These are phyloP conservation scores for Aspergillus baeticus DNA, from an alignment of 495 filamentous ascomycete species.

Conservation along the genomic window DNA sequence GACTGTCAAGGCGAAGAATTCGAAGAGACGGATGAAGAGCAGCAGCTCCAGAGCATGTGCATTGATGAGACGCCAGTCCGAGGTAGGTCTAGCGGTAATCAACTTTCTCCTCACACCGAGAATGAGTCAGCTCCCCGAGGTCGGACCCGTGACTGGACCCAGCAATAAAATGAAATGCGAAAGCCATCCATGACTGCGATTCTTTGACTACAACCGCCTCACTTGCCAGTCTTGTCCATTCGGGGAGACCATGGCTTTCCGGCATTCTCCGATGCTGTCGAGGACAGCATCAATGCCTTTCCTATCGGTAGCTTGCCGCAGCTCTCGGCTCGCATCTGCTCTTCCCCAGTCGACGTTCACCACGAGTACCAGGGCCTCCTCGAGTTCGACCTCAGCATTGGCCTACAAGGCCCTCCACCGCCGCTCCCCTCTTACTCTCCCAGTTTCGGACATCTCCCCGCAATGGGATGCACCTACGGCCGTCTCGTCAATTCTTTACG, in stretches of 20 bases:
- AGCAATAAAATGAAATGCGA: conserved; percentile 29
- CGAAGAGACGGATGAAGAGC: conserved; percentile 25
- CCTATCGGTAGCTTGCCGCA: conserved; percentile 31
- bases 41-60: neutral
- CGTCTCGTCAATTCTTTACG: conserved; percentile 97
- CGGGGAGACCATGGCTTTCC: conserved; percentile 47
- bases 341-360: conserved; percentile 31
- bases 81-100: conserved; percentile 10
- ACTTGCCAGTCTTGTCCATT: conserved; percentile 13
- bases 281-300: conserved; percentile 35
- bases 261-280: conserved; percentile 44
- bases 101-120: conserved; percentile 1
- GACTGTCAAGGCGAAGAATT: too few relatives aligned
- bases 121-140: conserved; percentile 42
- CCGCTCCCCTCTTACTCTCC: conserved; percentile 77
- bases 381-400: conserved; percentile 81
- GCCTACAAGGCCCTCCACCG: conserved; percentile 97
- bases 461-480: conserved; percentile 93
- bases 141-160: conserved; percentile 29
- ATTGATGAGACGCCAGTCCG: conserved; percentile 1
- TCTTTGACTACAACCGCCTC: conserved; percentile 26
- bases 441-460: conserved; percentile 68
- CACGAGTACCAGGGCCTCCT: conserved; percentile 35
- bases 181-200: conserved; percentile 15
- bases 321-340: conserved; percentile 34